These are phyloP conservation scores for Phytophthora chlamydospora DNA, from an alignment of 352 stramenopile species.

Conservation along the genomic window DNA sequence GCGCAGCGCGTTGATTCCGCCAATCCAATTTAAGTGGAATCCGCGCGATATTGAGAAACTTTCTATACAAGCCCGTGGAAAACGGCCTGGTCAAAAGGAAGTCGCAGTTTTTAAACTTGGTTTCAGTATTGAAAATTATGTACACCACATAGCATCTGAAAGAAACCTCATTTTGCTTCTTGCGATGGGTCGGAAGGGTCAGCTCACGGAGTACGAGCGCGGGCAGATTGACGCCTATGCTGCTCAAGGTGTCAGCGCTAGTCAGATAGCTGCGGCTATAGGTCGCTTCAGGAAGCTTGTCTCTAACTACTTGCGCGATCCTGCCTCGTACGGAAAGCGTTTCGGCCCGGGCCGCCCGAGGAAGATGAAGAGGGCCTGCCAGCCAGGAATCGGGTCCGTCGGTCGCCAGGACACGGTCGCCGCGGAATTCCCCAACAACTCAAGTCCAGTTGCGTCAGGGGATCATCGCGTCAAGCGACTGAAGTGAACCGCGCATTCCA, in stretches of 20 bases:
- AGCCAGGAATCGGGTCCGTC: too few species aligned
- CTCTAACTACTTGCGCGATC: constrained; percentile 2
- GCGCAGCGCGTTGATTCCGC: neutral
- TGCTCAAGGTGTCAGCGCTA: neutral
- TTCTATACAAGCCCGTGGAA: constrained; percentile 10
- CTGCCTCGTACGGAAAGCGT: neutral
- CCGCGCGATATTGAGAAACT: constrained; percentile 1
- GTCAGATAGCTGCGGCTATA: too few species aligned
- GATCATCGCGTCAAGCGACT: too few species aligned
- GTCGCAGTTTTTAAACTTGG: constrained; percentile 1
- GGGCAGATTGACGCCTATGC: constrained; percentile 6
- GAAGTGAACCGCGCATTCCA: too few species aligned
- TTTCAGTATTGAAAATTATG: neutral
- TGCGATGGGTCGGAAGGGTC: constrained; percentile 1
- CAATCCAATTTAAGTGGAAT: constrained; percentile 7
- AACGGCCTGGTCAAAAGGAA: constrained; percentile 5
- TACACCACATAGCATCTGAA: too few species aligned
- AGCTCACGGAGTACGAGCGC: constrained; percentile 3
- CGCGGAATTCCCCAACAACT: too few species aligned
- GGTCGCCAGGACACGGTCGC: too few species aligned
- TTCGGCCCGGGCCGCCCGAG: too few species aligned
- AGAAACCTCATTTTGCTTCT: neutral
- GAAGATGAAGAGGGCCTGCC: too few species aligned
- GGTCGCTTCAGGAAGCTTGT: neutral
- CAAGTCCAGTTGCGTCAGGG: too few species aligned